These are phyloP conservation scores for Leptodermis oblonga DNA, from an alignment of 257 asterid species.

Conservation along the genomic window DNA sequence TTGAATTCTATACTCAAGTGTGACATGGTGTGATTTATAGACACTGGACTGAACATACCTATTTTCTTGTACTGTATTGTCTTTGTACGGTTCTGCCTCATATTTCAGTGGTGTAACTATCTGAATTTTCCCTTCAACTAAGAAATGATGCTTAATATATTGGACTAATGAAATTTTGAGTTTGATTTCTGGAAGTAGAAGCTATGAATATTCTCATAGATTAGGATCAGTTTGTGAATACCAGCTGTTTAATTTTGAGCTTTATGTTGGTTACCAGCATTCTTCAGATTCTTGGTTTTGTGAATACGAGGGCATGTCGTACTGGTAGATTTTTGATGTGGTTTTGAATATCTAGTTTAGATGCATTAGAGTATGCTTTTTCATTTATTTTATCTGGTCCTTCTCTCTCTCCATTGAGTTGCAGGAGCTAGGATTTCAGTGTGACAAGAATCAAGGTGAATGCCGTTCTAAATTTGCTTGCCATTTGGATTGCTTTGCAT, in stretches of 20 bases:
- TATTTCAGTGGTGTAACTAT: background rate
- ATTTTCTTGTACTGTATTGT: background rate
- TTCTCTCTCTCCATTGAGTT: constrained; percentile 22
- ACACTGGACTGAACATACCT: background rate
- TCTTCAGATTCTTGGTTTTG: background rate
- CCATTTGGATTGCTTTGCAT: constrained; percentile 96
- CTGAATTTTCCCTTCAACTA: background rate
- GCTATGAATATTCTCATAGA: background rate
- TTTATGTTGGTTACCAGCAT: background rate
- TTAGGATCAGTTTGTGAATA: background rate
- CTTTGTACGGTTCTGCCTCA: background rate
- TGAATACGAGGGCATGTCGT: background rate
- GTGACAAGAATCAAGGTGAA: constrained; percentile 92
- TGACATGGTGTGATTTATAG: background rate
- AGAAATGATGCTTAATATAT: background rate
- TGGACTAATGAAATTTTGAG: background rate
- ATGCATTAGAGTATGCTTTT: constrained; percentile 2
- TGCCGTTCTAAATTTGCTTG: constrained; percentile 98
- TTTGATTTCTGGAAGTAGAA: background rate
- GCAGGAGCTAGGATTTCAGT: constrained; percentile 95
- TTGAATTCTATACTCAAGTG: background rate
- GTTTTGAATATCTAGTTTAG: constrained; percentile 7
- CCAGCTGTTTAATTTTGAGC: background rate
- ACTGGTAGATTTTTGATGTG: constrained; percentile 3
- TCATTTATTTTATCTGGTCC: constrained; percentile 7